A percentile compares a stretch with the other conserved stretches of the same genome.
Evolutionary conservation across 2,329 filamentous ascomycete genomes (phyloP).

Genomic region (Nemania sp.): DNA sequence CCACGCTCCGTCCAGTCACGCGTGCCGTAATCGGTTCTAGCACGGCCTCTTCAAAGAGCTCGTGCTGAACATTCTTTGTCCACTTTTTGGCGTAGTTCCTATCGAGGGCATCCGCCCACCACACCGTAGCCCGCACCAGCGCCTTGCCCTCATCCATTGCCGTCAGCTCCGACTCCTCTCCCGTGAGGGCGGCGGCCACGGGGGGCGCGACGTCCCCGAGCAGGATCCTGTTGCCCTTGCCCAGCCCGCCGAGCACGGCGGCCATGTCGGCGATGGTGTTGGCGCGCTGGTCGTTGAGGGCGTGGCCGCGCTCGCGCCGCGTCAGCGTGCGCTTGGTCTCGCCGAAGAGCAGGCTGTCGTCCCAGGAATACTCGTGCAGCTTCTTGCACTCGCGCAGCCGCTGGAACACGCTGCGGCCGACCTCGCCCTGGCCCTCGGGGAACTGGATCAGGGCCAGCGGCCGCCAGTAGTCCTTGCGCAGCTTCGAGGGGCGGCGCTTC

Average conservation of each 20-base stretch:
- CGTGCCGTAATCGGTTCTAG: conserved; percentile 10
- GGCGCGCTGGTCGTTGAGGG: conserved; percentile 70
- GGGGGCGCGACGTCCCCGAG: conserved; percentile 29
- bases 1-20: conserved; percentile 5
- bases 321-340: conserved; percentile 52
- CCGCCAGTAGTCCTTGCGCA: conserved; percentile 76
- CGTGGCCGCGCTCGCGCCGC: conserved; percentile 60
- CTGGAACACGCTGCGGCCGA: conserved; percentile 71
- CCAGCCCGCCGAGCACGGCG: conserved; percentile 64
- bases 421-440: conserved; percentile 60
- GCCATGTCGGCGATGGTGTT: conserved; percentile 75
- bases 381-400: conserved; percentile 73
- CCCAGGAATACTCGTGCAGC: conserved; percentile 73
- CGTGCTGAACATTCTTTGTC: conserved; percentile 66
- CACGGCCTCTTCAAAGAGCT: conserved; percentile 53
- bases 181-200: conserved; percentile 24
- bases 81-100: conserved; percentile 61
- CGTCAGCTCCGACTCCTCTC: conserved; percentile 49
- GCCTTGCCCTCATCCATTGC: conserved; percentile 18
- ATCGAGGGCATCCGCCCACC: conserved; percentile 64
- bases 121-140: conserved; percentile 60
- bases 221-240: conserved; percentile 64
- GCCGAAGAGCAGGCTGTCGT: conserved; percentile 58
- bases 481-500: conserved; percentile 71
- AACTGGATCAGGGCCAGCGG: conserved; percentile 72